Conservation (phyloP, 2,329 filamentous ascomycete genomes). For the Aspergillus amoenus region DNA sequence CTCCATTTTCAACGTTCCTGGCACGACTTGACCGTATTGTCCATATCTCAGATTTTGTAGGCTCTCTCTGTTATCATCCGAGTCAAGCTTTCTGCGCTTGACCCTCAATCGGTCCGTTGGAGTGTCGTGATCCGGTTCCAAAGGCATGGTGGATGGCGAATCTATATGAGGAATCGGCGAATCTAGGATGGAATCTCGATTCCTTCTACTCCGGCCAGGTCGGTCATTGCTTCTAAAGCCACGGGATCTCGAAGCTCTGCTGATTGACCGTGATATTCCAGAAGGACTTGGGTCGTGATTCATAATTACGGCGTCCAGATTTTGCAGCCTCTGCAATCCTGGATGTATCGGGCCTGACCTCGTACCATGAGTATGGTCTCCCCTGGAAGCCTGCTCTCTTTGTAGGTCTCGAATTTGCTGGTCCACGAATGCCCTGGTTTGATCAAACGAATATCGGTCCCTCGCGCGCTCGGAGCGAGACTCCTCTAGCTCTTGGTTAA, state of each 20-base stretch:
- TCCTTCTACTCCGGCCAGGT: slow-evolving; percentile 10
- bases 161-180: slow-evolving; percentile 26
- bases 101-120: slow-evolving; percentile 47
- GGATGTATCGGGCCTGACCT: slow-evolving; percentile 12
- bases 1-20: slow-evolving; percentile 79
- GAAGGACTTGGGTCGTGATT: slow-evolving; percentile 20
- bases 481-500: slow-evolving; percentile 41
- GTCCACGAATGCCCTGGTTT: slow-evolving; percentile 26
- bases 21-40: slow-evolving; percentile 80
- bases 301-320: slow-evolving; percentile 13
- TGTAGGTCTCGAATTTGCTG: slow-evolving; percentile 25
- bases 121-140: slow-evolving; percentile 22
- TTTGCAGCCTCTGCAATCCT: slow-evolving; percentile 13
- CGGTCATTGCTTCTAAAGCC: slow-evolving; percentile 22
- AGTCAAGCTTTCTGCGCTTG: slow-evolving; percentile 71
- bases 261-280: slow-evolving; percentile 14
- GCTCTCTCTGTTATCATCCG: slow-evolving; percentile 54
- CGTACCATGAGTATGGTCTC: slow-evolving; percentile 16
- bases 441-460: slow-evolving; percentile 26
- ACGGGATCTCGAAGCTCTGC: slow-evolving; percentile 22
- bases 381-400: slow-evolving; percentile 13
- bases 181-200: slow-evolving; percentile 24
- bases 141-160: slow-evolving; percentile 29
- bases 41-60: slow-evolving; percentile 72
- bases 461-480: slow-evolving; percentile 26